phyloP scores from a whole-genome alignment of 805 yeast species.

The Tetrapisispora iriomotensis region DNA sequence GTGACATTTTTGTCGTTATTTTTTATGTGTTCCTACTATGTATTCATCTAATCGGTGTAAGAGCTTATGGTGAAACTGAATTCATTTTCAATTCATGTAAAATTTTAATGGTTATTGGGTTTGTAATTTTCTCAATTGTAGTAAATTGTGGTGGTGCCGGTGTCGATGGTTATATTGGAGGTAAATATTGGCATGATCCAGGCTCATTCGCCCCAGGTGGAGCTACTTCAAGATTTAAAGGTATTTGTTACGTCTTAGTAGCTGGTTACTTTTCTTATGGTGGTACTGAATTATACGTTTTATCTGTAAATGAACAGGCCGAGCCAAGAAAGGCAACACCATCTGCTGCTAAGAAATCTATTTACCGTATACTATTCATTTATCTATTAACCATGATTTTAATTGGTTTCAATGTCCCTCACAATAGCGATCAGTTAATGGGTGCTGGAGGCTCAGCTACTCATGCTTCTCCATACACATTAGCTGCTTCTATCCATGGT shows the following conservation, averaged over 20 bases:
- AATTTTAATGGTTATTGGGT: slow-evolving; percentile 49
- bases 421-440: slow-evolving; percentile 38
- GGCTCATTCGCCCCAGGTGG: slow-evolving; percentile 33
- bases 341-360: slow-evolving; percentile 53
- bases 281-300: slow-evolving; percentile 57
- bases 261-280: slow-evolving; percentile 57
- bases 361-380: slow-evolving; percentile 53
- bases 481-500: slow-evolving; percentile 55
- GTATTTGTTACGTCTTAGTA: slow-evolving; percentile 53
- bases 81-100: slow-evolving; percentile 46
- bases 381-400: slow-evolving; percentile 45
- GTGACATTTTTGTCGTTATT: slow-evolving; percentile 49
- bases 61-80: slow-evolving; percentile 64
- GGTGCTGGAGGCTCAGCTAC: slow-evolving; percentile 44
- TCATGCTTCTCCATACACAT: slow-evolving; percentile 64
- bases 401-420: slow-evolving; percentile 55
- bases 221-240: slow-evolving; percentile 40
- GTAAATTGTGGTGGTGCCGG: slow-evolving; percentile 52
- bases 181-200: slow-evolving; percentile 47
- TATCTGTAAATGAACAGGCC: slow-evolving; percentile 57
- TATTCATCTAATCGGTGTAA: slow-evolving; percentile 51
- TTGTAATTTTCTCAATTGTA: slow-evolving; percentile 45
- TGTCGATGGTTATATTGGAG: slow-evolving; percentile 49
- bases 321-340: slow-evolving; percentile 53
- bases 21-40: slow-evolving; percentile 42